Conservation (phyloP, 2,329 filamentous ascomycete species). For the Ophiostoma sp. region DNA sequence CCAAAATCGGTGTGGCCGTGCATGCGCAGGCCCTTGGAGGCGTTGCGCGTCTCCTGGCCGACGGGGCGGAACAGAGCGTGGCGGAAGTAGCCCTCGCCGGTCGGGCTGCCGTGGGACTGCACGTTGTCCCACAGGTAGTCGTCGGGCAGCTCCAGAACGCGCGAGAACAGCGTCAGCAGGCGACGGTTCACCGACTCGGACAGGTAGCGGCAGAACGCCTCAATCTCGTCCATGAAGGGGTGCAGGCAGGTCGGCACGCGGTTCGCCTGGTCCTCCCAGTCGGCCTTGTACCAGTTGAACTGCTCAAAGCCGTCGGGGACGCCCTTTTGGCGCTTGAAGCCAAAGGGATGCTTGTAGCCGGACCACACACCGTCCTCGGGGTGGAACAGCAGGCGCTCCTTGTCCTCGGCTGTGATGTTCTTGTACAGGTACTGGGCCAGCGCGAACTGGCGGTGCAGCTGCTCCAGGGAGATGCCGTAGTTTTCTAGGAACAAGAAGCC, state of each 20-base stretch:
- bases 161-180: slow-evolving; percentile 38
- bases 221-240: slow-evolving; percentile 47
- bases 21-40: slow-evolving; percentile 39
- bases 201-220: slow-evolving; percentile 42
- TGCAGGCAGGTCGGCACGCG: slow-evolving; percentile 43
- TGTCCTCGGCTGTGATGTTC: slow-evolving; percentile 47
- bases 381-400: slow-evolving; percentile 42
- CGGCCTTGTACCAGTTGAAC: slow-evolving; percentile 48
- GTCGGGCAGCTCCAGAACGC: slow-evolving; percentile 41
- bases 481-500: slow-evolving; percentile 46
- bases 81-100: slow-evolving; percentile 43
- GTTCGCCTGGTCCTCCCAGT: slow-evolving; percentile 38
- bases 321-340: slow-evolving; percentile 42
- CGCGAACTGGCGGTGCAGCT: slow-evolving; percentile 46
- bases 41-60: slow-evolving; percentile 32
- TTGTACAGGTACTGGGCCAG: slow-evolving; percentile 46
- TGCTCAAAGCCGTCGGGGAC: slow-evolving; percentile 47
- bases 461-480: slow-evolving; percentile 44
- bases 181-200: slow-evolving; percentile 44
- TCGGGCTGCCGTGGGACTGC: slow-evolving; percentile 39
- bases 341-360: slow-evolving; percentile 46
- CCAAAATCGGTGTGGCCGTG: slow-evolving; percentile 47
- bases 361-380: slow-evolving; percentile 46
- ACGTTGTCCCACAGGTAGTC: slow-evolving; percentile 42
- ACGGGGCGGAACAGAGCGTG: slow-evolving; percentile 41